phyloP scores from a whole-genome alignment of 2,329 filamentous ascomycete genomes.

The Aspergillus carbonarius region DNA sequence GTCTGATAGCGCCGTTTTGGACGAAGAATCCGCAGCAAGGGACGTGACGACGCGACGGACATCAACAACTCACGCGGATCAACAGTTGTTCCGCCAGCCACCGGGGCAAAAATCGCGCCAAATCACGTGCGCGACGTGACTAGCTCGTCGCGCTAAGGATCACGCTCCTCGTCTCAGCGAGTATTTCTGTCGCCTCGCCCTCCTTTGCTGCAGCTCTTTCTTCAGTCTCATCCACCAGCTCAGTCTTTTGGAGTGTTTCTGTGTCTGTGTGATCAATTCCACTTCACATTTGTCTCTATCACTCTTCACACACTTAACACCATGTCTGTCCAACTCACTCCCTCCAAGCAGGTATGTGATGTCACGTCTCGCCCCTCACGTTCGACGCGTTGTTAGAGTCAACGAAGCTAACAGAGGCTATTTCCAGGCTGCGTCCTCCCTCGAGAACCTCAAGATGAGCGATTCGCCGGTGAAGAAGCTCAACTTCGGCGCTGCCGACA shows the following conservation, averaged over 20 bases:
- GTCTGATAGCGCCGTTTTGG: slow-evolving; percentile 14
- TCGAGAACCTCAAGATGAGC: slow-evolving; percentile 83
- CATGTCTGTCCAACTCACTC: slow-evolving; percentile 77
- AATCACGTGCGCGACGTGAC: slow-evolving; percentile 41
- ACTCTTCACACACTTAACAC: slow-evolving; percentile 19
- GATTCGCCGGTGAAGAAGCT: slow-evolving; percentile 91
- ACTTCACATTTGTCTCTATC: neutral
- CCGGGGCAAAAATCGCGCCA: slow-evolving; percentile 27
- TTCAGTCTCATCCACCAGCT: slow-evolving; percentile 24
- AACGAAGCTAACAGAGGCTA: slow-evolving; percentile 40
- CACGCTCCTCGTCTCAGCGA: slow-evolving; percentile 32
- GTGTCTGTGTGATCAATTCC: slow-evolving; percentile 22
- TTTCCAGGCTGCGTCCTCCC: slow-evolving; percentile 74
- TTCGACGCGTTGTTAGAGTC: slow-evolving; percentile 33
- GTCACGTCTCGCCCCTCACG: slow-evolving; percentile 35
- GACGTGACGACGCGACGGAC: slow-evolving; percentile 4
- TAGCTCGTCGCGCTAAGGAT: slow-evolving; percentile 40
- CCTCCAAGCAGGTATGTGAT: slow-evolving; percentile 67
- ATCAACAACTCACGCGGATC: slow-evolving; percentile 8
- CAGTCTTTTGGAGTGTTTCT: slow-evolving; percentile 14
- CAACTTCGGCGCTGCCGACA: slow-evolving; percentile 69
- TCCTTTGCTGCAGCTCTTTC: slow-evolving; percentile 23
- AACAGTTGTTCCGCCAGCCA: slow-evolving; percentile 16
- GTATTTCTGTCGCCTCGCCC: slow-evolving; percentile 33
- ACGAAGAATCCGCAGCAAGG: neutral